Conservation (phyloP, 1,284 basidiomycete species). For the Wallemia hederae region DNA sequence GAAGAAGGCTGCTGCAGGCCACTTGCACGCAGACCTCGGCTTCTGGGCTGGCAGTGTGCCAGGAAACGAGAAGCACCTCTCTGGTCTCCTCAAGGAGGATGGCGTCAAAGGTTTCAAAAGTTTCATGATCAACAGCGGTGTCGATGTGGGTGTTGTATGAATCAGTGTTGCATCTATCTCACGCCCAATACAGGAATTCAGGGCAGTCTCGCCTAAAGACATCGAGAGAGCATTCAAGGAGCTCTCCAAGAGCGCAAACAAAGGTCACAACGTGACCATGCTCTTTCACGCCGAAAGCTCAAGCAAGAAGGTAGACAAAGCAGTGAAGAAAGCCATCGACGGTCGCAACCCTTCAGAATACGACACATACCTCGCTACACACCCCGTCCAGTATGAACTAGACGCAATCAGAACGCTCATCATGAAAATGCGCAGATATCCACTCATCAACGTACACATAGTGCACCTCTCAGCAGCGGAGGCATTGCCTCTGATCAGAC, state of each 20-base stretch:
- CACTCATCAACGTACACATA: slow-evolving; percentile 52
- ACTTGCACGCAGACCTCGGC: slow-evolving; percentile 56
- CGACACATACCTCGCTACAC: slow-evolving; percentile 3
- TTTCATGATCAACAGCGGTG: slow-evolving; percentile 74
- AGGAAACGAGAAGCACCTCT: slow-evolving; percentile 44
- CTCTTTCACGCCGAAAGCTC: slow-evolving; percentile 55
- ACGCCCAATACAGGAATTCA: slow-evolving; percentile 39
- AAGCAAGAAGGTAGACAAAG: neutral
- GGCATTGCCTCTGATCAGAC: slow-evolving; percentile 41
- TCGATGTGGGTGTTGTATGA: slow-evolving; percentile 30
- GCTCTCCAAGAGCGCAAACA: slow-evolving; percentile 26
- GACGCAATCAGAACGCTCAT: neutral
- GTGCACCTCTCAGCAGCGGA: slow-evolving; percentile 65
- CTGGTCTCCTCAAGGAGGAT: slow-evolving; percentile 32
- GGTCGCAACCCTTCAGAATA: slow-evolving; percentile 16
- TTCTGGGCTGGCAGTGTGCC: slow-evolving; percentile 91
- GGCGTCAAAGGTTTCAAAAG: slow-evolving; percentile 87
- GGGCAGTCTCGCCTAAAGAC: slow-evolving; percentile 43
- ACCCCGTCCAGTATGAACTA: slow-evolving; percentile 7
- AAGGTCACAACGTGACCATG: slow-evolving; percentile 21
- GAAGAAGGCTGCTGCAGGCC: slow-evolving; percentile 32
- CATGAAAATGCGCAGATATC: slow-evolving; percentile 24
- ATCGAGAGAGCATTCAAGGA: slow-evolving; percentile 37
- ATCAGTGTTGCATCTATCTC: neutral
- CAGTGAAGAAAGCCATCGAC: slow-evolving; percentile 15